Conservation (phyloP, 495 filamentous ascomycete species). For the Lasiosphaeria miniovina region DNA sequence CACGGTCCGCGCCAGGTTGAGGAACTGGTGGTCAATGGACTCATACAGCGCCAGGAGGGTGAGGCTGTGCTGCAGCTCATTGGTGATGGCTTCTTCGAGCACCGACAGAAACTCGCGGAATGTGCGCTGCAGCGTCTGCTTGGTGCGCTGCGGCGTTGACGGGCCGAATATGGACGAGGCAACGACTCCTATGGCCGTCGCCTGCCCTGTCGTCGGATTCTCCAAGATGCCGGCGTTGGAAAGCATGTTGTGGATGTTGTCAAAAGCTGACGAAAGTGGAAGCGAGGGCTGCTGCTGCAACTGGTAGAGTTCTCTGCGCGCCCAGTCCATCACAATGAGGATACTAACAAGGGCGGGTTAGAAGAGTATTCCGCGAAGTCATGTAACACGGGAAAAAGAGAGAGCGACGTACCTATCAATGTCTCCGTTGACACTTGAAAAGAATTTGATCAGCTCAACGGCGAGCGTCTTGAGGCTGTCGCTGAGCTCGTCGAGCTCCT, state of each 20-base stretch:
- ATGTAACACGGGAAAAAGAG: neutral
- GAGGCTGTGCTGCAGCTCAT: constrained; percentile 71
- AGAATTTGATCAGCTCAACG: constrained; percentile 80
- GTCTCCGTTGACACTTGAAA: constrained; percentile 86
- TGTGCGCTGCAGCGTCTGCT: constrained; percentile 72
- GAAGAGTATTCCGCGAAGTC: constrained; percentile 9
- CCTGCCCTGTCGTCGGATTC: constrained; percentile 51
- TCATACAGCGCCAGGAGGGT: constrained; percentile 81
- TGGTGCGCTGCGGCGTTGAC: constrained; percentile 73
- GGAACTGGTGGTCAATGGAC: constrained; percentile 80
- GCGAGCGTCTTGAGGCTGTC: constrained; percentile 78
- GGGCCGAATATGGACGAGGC: constrained; percentile 73
- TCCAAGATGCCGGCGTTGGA: constrained; percentile 68
- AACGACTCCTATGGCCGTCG: constrained; percentile 63
- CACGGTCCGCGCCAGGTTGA: constrained; percentile 82
- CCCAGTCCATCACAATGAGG: constrained; percentile 93
- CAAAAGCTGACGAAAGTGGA: constrained; percentile 62
- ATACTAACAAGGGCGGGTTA: constrained; percentile 47
- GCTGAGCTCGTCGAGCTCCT: constrained; percentile 76
- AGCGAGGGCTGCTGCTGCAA: constrained; percentile 48
- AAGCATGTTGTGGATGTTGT: constrained; percentile 76
- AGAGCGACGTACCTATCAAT: constrained; percentile 59
- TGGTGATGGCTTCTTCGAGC: constrained; percentile 82
- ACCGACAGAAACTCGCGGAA: constrained; percentile 86
- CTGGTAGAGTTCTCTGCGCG: constrained; percentile 69